Conservation (phyloP, 2,329 filamentous ascomycete genomes). For the Byssoonygena ceratinophila region DNA sequence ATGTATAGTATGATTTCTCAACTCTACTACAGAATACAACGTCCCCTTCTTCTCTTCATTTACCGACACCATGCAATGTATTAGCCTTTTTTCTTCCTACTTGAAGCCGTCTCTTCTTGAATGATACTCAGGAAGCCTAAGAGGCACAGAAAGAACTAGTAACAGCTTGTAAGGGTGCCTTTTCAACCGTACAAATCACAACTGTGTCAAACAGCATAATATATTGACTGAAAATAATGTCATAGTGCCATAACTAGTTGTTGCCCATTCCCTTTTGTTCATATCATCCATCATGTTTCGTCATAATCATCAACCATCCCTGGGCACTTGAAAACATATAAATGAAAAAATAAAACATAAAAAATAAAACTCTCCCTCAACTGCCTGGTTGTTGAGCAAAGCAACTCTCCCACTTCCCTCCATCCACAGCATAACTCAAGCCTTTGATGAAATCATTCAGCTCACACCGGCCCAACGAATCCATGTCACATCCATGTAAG, state of each 20-base stretch:
- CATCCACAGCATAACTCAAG: constrained; percentile 59
- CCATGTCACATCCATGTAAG: constrained; percentile 58
- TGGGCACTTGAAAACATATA: not conserved
- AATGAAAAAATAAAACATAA: not conserved
- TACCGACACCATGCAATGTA: too few species aligned
- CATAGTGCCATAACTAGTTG: too few species aligned
- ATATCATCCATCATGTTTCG: not conserved
- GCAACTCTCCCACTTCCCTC: constrained; percentile 65
- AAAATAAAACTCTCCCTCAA: not conserved
- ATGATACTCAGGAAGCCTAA: too few species aligned
- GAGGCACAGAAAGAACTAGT: too few species aligned
- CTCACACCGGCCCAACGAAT: constrained; percentile 59
- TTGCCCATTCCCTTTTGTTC: not conserved
- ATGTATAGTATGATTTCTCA: not conserved
- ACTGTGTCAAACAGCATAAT: not conserved
- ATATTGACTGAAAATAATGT: not conserved
- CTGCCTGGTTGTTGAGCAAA: constrained; percentile 18
- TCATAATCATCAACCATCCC: not conserved
- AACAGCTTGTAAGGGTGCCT: too few species aligned
- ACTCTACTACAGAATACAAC: not conserved
- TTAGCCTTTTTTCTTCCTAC: too few species aligned
- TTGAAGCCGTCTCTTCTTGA: too few species aligned
- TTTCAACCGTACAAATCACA: too few species aligned
- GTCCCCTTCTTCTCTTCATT: not conserved
- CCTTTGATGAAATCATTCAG: constrained; percentile 62